Evolutionary conservation across 2,329 filamentous ascomycete species (phyloP), one percentile per base, ranked within the genome.

Genomic region (Penicillium hesseltinei): DNA sequence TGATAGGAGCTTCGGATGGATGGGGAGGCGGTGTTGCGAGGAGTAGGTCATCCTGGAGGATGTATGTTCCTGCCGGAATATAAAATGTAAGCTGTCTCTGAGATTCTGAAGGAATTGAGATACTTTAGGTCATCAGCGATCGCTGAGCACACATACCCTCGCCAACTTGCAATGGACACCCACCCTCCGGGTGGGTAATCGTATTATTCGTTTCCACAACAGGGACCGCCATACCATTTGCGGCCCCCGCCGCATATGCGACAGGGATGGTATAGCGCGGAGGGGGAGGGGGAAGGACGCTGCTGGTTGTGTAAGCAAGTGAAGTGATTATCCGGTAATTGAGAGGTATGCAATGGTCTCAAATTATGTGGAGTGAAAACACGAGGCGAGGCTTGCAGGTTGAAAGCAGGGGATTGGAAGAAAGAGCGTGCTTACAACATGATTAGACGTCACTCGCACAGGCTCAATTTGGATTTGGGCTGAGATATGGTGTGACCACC

Each of bases 201-300:
- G 87, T 88, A 73, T 97, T 99, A 76, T 94, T 96, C 53, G 93
- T 97, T 82, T 99, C 94, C 70, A 96, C 88, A 74, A 96, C 85
- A 38, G 89, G 88, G 38, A 85, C 81, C 51, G 86, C 81, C 72
- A 88, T 82, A 61, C 87, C 87, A 69, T 87, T 84, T 63, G 85
- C 85, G 54, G 88, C 83, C 63, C 85, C 85, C 66, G 88, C 87
- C 78, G 90, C 89, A 74, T 89, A 89, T 63, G 88, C 86, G 69
- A 85, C 82, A 69, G 85, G 83, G 64, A 86, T 84, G 56, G 90
- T 88, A 80, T 96, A 97, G 74, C 92, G 86, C 59, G 90, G 88
- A 60, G 90, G 91, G 62, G 92, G 92, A 59, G 92, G 91, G 67
- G 85, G 86, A 59, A 96, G 83, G 66, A 95, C 91, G 77, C 90